A percentile compares a stretch with the other conserved stretches of the same genome.
Evolutionary conservation across 352 stramenopile species (phyloP).

Genomic region (Phytopythium delawarense): DNA sequence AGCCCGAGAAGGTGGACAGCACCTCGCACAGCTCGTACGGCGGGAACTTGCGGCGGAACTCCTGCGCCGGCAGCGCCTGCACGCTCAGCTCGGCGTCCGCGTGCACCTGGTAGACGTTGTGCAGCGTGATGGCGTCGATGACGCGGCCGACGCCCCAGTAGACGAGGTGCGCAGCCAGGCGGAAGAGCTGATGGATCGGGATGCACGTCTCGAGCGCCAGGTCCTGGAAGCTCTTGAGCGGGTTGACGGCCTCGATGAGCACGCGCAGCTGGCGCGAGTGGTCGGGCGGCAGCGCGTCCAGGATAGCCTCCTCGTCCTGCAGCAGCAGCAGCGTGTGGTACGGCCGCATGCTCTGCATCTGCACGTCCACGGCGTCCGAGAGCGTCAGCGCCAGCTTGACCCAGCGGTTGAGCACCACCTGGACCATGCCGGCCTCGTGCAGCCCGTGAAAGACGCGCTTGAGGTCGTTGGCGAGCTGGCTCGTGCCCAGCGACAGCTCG

Average conservation of each 20-base stretch:
- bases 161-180: constrained; percentile 74
- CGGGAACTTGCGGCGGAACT: constrained; percentile 74
- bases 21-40: constrained; percentile 70
- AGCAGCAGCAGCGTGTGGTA: constrained; percentile 84
- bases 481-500: constrained; percentile 71
- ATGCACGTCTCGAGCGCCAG: constrained; percentile 72
- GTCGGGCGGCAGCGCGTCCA: constrained; percentile 63
- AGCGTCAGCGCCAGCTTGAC: constrained; percentile 84
- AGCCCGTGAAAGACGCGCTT: constrained; percentile 84
- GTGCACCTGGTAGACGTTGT: constrained; percentile 86
- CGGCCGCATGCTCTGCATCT: constrained; percentile 60
- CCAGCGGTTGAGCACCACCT: constrained; percentile 85
- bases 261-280: constrained; percentile 71
- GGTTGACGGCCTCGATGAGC: constrained; percentile 71
- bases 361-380: constrained; percentile 52
- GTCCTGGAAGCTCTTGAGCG: constrained; percentile 84
- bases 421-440: constrained; percentile 61
- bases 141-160: constrained; percentile 82
- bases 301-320: constrained; percentile 54
- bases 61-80: constrained; percentile 45
- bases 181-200: constrained; percentile 80
- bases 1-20: constrained; percentile 66
- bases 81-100: constrained; percentile 46
- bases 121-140: constrained; percentile 79
- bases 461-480: constrained; percentile 80